phyloP scores from a whole-genome alignment of 2,329 filamentous ascomycete genomes.

The Mycosphaerelloides madeirae region DNA sequence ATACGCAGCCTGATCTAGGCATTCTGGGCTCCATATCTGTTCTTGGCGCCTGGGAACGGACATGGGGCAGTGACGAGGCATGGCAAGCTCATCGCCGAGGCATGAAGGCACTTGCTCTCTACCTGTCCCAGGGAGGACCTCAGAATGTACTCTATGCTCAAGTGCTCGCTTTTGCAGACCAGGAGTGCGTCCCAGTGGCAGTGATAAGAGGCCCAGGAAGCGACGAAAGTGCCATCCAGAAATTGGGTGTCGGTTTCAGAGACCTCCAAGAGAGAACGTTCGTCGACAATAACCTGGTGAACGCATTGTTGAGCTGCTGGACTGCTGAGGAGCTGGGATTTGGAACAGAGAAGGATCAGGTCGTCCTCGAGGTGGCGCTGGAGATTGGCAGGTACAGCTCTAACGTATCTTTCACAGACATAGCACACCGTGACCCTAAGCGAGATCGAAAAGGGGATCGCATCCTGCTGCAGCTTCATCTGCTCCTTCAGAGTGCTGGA shows the following conservation, averaged over 20 bases:
- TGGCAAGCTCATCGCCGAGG: conserved; percentile 15
- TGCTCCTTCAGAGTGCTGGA: conserved; percentile 13
- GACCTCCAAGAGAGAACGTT: conserved; percentile 5
- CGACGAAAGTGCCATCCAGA: not conserved
- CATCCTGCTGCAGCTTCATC: conserved; percentile 12
- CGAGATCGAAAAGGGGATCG: conserved; percentile 12
- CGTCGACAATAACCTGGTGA: conserved; percentile 8
- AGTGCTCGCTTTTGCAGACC: conserved; percentile 11
- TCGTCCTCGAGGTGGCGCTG: conserved; percentile 4
- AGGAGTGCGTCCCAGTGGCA: too few species aligned
- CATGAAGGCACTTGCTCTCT: conserved; percentile 7
- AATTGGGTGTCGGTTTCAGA: conserved; percentile 7
- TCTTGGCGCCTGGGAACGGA: conserved; percentile 15
- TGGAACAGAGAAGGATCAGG: conserved; percentile 1
- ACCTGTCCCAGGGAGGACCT: conserved; percentile 7
- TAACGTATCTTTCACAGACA: conserved; percentile 1
- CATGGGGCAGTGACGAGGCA: conserved; percentile 11
- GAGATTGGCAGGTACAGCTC: conserved; percentile 9
- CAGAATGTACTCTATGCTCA: conserved; percentile 11
- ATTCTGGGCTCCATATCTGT: conserved; percentile 14
- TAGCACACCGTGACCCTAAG: not conserved
- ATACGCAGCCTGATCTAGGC: conserved; percentile 9
- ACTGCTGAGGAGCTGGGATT: conserved; percentile 5
- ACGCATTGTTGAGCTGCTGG: conserved; percentile 5
- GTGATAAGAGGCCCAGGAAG: not conserved